Evolutionary conservation across 1,139 yeast species (phyloP).

Genomic region (Pichia sp.): DNA sequence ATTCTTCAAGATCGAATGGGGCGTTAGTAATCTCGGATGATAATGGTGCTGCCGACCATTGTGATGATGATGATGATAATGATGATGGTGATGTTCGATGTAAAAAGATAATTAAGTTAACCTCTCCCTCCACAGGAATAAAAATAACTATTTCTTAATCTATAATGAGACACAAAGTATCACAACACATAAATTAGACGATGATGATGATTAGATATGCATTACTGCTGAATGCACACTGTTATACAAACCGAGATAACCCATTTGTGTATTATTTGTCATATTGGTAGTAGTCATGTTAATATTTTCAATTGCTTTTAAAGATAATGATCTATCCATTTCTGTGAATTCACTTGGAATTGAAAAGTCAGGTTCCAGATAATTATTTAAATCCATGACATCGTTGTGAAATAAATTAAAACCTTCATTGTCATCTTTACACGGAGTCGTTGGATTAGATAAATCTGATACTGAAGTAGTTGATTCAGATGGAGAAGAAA

Average conservation of each 20-base stretch:
- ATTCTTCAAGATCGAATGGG: conserved; percentile 31
- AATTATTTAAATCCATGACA: conserved; percentile 10
- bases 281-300: conserved; percentile 6
- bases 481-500: neutral
- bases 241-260: conserved; percentile 27
- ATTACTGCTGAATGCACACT: conserved; percentile 36
- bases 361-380: conserved; percentile 5
- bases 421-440: neutral
- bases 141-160: neutral
- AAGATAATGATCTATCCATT: conserved; percentile 3
- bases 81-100: too few species aligned
- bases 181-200: neutral
- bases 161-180: conserved; percentile 3
- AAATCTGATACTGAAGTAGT: neutral
- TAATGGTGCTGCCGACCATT: conserved; percentile 36
- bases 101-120: neutral
- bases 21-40: conserved; percentile 23
- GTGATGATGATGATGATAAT: neutral
- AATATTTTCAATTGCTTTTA: conserved; percentile 10
- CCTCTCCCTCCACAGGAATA: conserved; percentile 11
- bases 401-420: conserved; percentile 2
- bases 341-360: conserved; percentile 7
- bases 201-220: conserved; percentile 8
- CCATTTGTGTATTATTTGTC: conserved; percentile 5
- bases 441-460: conserved; percentile 1